Percentiles rank a stretch among this genome's conserved stretches.
Conservation (phyloP, 371 early-diverging fungal genomes). For the Syncephalastrum racemosum region DNA sequence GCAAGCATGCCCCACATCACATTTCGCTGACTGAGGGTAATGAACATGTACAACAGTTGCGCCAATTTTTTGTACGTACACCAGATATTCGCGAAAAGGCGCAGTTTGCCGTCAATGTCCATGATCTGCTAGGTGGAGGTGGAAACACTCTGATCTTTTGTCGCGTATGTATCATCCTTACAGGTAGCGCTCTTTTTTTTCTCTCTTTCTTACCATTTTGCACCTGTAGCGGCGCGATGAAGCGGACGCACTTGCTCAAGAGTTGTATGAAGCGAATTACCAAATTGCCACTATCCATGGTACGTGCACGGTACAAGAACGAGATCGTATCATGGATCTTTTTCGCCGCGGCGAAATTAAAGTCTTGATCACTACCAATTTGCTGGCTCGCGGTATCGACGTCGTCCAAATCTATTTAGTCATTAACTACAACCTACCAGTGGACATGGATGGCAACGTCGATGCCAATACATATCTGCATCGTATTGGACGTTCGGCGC, state of each 20-base stretch:
- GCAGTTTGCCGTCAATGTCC: no score
- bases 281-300: constrained; percentile 87
- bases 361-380: constrained; percentile 95
- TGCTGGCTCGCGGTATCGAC: constrained; percentile 97
- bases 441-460: constrained; percentile 54
- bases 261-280: constrained; percentile 84
- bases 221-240: constrained; percentile 61
- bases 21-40: no score
- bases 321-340: constrained; percentile 88
- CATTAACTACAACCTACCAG: constrained; percentile 34
- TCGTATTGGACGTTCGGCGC: constrained; percentile 97
- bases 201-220: no score
- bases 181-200: no score
- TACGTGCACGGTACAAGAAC: constrained; percentile 68
- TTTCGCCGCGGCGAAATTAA: constrained; percentile 90
- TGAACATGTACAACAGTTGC: no score
- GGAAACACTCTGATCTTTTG: no score
- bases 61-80: no score
- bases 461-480: constrained; percentile 96
- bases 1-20: no score
- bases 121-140: no score
- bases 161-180: no score
- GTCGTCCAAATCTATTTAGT: constrained; percentile 54
- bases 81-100: no score
- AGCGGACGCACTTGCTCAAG: constrained; percentile 74